A percentile compares a stretch with the other conserved stretches of the same genome.
Evolutionary conservation across 208 protist genomes (phyloP).

Genomic region (Leishmania arabica): DNA sequence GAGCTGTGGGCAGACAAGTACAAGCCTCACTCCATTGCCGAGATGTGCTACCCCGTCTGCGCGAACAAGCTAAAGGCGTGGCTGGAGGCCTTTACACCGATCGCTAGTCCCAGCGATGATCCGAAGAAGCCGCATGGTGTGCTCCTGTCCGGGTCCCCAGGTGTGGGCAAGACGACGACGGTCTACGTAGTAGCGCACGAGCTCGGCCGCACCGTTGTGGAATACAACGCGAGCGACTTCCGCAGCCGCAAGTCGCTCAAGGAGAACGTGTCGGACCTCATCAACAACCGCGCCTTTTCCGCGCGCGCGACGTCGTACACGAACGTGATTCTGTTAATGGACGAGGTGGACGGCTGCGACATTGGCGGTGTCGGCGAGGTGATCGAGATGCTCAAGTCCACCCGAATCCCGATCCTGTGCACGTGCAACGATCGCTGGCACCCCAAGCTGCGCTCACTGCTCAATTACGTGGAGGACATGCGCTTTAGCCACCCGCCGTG

Average conservation of each 20-base stretch:
- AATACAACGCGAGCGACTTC: constrained; percentile 99
- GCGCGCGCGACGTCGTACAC: constrained; percentile 54
- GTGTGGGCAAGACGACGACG: constrained; percentile 99
- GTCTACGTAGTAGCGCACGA: constrained; percentile 91
- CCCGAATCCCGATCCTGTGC: constrained; percentile 97
- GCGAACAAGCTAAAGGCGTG: constrained; percentile 92
- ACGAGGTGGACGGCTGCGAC: constrained; percentile 99
- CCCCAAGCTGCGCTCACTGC: constrained; percentile 93
- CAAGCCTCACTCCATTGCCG: constrained; percentile 77
- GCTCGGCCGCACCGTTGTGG: constrained; percentile 93
- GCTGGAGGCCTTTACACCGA: constrained; percentile 88
- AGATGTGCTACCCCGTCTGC: constrained; percentile 93
- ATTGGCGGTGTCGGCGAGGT: constrained; percentile 97
- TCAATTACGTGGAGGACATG: constrained; percentile 96
- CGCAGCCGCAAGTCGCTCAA: constrained; percentile 94
- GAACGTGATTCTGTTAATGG: constrained; percentile 96
- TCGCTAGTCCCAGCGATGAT: constrained; percentile 40
- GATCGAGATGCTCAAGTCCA: constrained; percentile 95
- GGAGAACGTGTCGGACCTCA: constrained; percentile 75
- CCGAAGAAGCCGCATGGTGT: constrained; percentile 69
- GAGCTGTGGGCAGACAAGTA: constrained; percentile 98
- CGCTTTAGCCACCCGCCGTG: constrained; percentile 90
- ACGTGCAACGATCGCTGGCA: constrained; percentile 98
- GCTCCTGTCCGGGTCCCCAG: constrained; percentile 96
- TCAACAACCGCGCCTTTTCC: constrained; percentile 85